phyloP scores from a whole-genome alignment of 805 yeast species.

The Cyberlindnera mycetangii region DNA sequence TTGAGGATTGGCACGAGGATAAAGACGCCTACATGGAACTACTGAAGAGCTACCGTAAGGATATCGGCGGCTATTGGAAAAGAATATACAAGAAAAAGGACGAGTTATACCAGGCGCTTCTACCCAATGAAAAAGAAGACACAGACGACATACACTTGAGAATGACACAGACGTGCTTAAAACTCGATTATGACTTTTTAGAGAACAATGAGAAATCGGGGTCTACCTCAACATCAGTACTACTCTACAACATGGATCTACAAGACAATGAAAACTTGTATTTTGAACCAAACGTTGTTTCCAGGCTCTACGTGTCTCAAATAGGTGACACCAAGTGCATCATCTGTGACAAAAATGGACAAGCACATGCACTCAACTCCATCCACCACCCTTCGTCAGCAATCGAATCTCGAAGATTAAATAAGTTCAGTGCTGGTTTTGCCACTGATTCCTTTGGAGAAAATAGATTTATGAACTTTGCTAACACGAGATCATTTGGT shows the following conservation, averaged over 20 bases:
- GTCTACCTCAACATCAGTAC: slow-evolving; percentile 69
- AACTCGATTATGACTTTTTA: slow-evolving; percentile 62
- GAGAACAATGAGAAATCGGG: slow-evolving; percentile 40
- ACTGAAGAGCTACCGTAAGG: slow-evolving; percentile 49
- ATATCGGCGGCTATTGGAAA: slow-evolving; percentile 82
- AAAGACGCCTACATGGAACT: slow-evolving; percentile 40
- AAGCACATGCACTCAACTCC: slow-evolving; percentile 73
- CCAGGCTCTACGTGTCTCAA: slow-evolving; percentile 77
- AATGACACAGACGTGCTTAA: slow-evolving; percentile 60
- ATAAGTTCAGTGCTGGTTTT: slow-evolving; percentile 58
- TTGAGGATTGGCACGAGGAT: slow-evolving; percentile 40
- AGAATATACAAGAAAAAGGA: slow-evolving; percentile 56
- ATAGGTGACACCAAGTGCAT: slow-evolving; percentile 91
- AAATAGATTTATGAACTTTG: slow-evolving; percentile 72
- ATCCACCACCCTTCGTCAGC: slow-evolving; percentile 88
- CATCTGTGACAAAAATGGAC: slow-evolving; percentile 76
- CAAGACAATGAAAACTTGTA: slow-evolving; percentile 30
- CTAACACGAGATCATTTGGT: slow-evolving; percentile 94
- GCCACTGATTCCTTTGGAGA: slow-evolving; percentile 92
- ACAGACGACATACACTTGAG: slow-evolving; percentile 59
- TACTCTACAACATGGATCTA: slow-evolving; percentile 43
- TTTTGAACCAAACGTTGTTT: slow-evolving; percentile 60
- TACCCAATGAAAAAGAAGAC: slow-evolving; percentile 24
- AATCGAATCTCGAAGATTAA: slow-evolving; percentile 68
- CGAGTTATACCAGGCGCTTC: slow-evolving; percentile 33